These are phyloP conservation scores for Malus fusca DNA, from an alignment of 306 rosid species.

Conservation along the genomic window DNA sequence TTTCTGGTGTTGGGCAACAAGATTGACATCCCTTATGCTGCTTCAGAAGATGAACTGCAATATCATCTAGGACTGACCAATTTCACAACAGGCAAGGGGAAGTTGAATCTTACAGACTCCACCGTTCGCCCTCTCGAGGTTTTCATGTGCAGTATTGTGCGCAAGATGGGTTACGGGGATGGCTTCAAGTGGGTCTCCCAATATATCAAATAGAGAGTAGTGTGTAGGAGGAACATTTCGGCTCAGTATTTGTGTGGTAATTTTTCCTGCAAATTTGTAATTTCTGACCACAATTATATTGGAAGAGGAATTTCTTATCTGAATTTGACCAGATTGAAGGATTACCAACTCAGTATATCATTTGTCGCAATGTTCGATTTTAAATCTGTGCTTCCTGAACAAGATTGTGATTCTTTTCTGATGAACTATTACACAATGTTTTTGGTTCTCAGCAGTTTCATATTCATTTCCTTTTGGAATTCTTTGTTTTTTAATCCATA, in stretches of 20 bases:
- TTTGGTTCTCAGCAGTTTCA: slow-evolving; percentile 4
- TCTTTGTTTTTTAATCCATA: not conserved
- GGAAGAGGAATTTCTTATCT: slow-evolving; percentile 5
- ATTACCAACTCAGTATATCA: slow-evolving; percentile 3
- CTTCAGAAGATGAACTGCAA: slow-evolving; percentile 49
- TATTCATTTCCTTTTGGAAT: not conserved
- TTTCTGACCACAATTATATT: slow-evolving; percentile 17
- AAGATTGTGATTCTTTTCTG: not conserved
- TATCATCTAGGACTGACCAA: slow-evolving; percentile 40
- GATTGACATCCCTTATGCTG: slow-evolving; percentile 47
- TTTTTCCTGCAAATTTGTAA: slow-evolving; percentile 14
- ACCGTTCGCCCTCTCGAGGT: slow-evolving; percentile 53
- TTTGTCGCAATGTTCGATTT: slow-evolving; percentile 7
- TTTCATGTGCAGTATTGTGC: slow-evolving; percentile 51
- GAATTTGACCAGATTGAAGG: slow-evolving; percentile 9
- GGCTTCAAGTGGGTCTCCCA: slow-evolving; percentile 56
- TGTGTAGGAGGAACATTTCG: slow-evolving; percentile 11
- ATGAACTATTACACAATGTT: not conserved
- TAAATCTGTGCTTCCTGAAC: slow-evolving; percentile 3
- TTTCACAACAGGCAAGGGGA: slow-evolving; percentile 53
- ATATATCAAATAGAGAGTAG: slow-evolving; percentile 35
- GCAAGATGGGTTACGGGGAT: slow-evolving; percentile 56
- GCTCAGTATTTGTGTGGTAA: slow-evolving; percentile 9
- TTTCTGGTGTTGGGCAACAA: slow-evolving; percentile 49
- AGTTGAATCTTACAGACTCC: slow-evolving; percentile 37